Evolutionary conservation across 1,139 yeast species (phyloP).

Genomic region (Taphrina pruni): DNA sequence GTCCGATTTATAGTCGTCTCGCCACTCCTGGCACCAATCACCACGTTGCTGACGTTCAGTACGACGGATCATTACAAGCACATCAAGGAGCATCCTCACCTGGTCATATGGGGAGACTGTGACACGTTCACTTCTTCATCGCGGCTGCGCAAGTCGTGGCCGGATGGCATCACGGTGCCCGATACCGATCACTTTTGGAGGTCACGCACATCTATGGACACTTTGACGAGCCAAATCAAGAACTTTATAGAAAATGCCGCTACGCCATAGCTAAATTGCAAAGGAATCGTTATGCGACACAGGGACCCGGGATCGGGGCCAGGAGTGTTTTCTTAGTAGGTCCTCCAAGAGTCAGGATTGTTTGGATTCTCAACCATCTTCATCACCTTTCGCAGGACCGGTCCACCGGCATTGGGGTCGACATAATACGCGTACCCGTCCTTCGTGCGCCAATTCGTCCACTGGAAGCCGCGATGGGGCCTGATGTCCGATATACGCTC

Average conservation of each 20-base stretch:
- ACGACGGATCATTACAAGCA: slow-evolving; percentile 10
- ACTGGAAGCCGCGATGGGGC: slow-evolving; percentile 18
- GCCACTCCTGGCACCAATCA: slow-evolving; percentile 30
- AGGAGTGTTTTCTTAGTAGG: background rate
- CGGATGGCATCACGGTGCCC: slow-evolving; percentile 9
- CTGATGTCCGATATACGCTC: slow-evolving; percentile 21
- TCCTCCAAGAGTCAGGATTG: slow-evolving; percentile 21
- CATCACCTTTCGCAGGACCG: slow-evolving; percentile 19
- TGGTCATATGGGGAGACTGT: slow-evolving; percentile 24
- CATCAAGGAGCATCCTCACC: slow-evolving; percentile 3
- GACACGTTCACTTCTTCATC: slow-evolving; percentile 24
- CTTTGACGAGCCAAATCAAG: background rate
- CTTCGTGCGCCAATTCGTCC: slow-evolving; percentile 28
- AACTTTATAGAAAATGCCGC: slow-evolving; percentile 1
- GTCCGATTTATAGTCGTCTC: slow-evolving; percentile 20
- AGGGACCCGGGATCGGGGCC: background rate
- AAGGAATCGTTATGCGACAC: background rate
- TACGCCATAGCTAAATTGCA: background rate
- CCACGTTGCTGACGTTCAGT: slow-evolving; percentile 19
- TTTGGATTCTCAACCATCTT: slow-evolving; percentile 21
- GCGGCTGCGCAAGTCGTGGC: slow-evolving; percentile 25
- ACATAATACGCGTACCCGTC: slow-evolving; percentile 24
- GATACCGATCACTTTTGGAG: slow-evolving; percentile 37
- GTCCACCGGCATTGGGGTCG: slow-evolving; percentile 29
- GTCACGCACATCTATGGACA: background rate